Base-by-base conservation (phyloP, 164 flowering plant genomes). In the Aristolochia contorta region DNA sequence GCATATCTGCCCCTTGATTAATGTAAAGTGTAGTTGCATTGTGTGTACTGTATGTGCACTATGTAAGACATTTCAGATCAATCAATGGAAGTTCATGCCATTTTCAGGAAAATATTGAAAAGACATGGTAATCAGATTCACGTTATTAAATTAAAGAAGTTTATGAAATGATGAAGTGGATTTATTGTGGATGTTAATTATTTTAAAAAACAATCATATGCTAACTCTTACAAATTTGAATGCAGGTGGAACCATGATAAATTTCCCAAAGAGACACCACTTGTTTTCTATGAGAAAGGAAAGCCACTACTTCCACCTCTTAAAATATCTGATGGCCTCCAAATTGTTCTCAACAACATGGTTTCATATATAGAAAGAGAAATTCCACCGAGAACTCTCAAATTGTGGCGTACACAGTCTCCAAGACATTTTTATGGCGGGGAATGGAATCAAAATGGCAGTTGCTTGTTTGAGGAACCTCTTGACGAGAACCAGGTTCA, bases 361-460 rank as follows among this genome's bases (percentile, higher is more conserved):
- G 72, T 82, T 52, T 75, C 85, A 14, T 69, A 77, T 77, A 85
- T 91, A 55, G 74, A 85, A 56, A 82, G 68, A 54, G 74, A 74
- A 66, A 65, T 89, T 56, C 96, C 96, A 54, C 57, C 41, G 19
- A 76, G 67, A 58, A 82, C 85, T 18, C 73, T 91, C 56, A 91
- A 89, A 77, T 84, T 94, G 60, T 91, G 96, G 97, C 85, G 97
- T 19, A 68, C 88, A 67, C 97, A 94, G 65, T 91, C 96, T 16
- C 97, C 99, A 21, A 74, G 99, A 65, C 97, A 94, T 69, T 94
- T 94, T 65, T 74, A 85, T 65, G 96, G 96, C 20, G 99, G 99
- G 1, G 94, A 91, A 0, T 94, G 99, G 99, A 94, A 94, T 75
- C 90, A 89, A 68, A 91, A 94, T 69, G 96, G 97, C 1, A 94